Evolutionary conservation across 306 rosid species (phyloP).

Genomic region (Cucumis melo): DNA sequence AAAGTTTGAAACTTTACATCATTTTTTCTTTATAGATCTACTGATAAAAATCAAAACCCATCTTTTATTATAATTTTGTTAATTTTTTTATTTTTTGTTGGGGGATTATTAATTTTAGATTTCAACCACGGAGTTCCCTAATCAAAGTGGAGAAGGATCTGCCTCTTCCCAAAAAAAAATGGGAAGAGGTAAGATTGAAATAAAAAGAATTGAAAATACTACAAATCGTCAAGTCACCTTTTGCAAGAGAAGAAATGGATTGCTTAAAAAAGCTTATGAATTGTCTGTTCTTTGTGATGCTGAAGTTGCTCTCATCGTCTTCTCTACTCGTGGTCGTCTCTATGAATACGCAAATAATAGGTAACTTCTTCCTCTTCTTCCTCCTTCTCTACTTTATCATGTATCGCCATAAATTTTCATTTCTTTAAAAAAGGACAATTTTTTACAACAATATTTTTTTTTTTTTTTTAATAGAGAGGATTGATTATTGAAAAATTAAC

Average conservation of each 20-base stretch:
- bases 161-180: conserved; percentile 49
- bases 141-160: conserved; percentile 36
- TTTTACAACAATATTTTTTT: neutral
- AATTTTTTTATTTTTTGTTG: neutral
- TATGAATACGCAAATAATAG: conserved; percentile 91
- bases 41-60: neutral
- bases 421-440: no score
- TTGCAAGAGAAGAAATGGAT: conserved; percentile 76
- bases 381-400: neutral
- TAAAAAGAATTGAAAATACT: conserved; percentile 80
- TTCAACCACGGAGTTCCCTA: conserved; percentile 40
- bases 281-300: conserved; percentile 84
- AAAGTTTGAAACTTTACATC: neutral
- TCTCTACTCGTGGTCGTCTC: conserved; percentile 82
- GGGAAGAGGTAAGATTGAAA: conserved; percentile 90
- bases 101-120: neutral
- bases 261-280: conserved; percentile 86
- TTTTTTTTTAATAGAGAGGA: neutral
- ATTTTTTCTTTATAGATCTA: neutral
- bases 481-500: neutral
- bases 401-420: no score
- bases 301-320: conserved; percentile 87
- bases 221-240: conserved; percentile 85
- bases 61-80: neutral
- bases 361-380: conserved; percentile 3